Evolutionary conservation across 805 yeast species (phyloP), one percentile per base, ranked within the genome.

Genomic region (Candida nanaspora): DNA sequence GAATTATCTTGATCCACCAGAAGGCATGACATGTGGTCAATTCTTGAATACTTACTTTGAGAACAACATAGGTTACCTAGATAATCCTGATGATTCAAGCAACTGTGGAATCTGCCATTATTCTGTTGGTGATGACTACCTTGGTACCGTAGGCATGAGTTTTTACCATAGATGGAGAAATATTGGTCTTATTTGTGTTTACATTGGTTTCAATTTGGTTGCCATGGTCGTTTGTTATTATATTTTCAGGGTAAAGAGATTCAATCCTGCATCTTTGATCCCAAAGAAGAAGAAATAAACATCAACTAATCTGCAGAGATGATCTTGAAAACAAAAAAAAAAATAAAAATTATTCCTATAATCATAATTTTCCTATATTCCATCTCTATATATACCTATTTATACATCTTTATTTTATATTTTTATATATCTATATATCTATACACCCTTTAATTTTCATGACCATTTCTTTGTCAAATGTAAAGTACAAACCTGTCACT

Each of bases 101-200:
- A 45, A 60, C 30, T 78, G 83, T 63, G 71, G 68, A 13, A 76
- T 69, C 57, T 78, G 83, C 50, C 48, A 54, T 35, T 69, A 59
- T 52, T 41, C 49, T 2, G 61, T 59, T 39, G 78, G 76, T 36
- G 78, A 75, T 50, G 66, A 69, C 21, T 76, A 63, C 44, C 54
- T 82, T 51, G 42, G 46, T 0, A 52, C 63, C 10, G 60, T 76
- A 35, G 66, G 69, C 39, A 64, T 75, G 41, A 53, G 57, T 13
- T 78, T 62, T 53, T 41, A 55, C 28, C 57, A 74, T 39, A 59
- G 80, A 37, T 82, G 87, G 86, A 71, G 86, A 60, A 78, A 82
- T 47, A 57, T 81, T 45, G 87, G 88, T 2, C 63, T 81, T 43
- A 67, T 69, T 57, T 71, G 75, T 64, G 81, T 66, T 31, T 82